Evolutionary conservation across 768 basidiomycete species (phyloP).

Genomic region (Naganishia onofrii): DNA sequence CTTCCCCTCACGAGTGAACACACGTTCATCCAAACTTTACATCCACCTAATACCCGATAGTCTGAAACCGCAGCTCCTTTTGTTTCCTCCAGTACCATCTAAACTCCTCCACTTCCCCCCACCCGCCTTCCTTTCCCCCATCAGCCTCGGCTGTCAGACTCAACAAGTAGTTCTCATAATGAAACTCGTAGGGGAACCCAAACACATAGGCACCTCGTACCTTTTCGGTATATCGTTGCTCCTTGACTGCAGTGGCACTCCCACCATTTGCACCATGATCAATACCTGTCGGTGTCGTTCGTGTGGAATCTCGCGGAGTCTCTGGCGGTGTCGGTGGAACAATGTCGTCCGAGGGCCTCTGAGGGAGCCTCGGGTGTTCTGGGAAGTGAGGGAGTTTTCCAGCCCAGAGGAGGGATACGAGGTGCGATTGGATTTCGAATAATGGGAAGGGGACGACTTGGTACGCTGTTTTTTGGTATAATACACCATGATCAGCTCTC

Average conservation of each 20-base stretch:
- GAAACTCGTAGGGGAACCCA: slow-evolving; percentile 47
- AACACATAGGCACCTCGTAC: slow-evolving; percentile 35
- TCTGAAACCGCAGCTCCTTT: slow-evolving; percentile 38
- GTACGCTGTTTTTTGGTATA: slow-evolving; percentile 37
- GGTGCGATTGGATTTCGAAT: slow-evolving; percentile 70
- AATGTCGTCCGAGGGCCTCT: background rate
- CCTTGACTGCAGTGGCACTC: background rate
- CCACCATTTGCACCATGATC: background rate
- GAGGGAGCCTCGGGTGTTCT: slow-evolving; percentile 34
- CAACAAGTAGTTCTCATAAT: slow-evolving; percentile 46
- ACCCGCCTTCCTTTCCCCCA: slow-evolving; percentile 33
- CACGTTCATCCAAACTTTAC: no score
- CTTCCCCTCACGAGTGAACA: no score
- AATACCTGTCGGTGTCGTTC: background rate
- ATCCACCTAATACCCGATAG: slow-evolving; percentile 42
- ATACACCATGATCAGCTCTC: no score
- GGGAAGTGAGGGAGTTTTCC: slow-evolving; percentile 44
- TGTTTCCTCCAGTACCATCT: slow-evolving; percentile 42
- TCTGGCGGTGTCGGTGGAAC: slow-evolving; percentile 24
- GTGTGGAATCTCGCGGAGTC: slow-evolving; percentile 13
- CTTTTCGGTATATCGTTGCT: slow-evolving; percentile 31
- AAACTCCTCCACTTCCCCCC: slow-evolving; percentile 44
- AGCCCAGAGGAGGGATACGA: slow-evolving; percentile 47
- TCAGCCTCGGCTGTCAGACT: slow-evolving; percentile 41
- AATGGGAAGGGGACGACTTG: slow-evolving; percentile 70